Base-by-base conservation (phyloP, 1,139 yeast genomes). In the Candida mesenterica region DNA sequence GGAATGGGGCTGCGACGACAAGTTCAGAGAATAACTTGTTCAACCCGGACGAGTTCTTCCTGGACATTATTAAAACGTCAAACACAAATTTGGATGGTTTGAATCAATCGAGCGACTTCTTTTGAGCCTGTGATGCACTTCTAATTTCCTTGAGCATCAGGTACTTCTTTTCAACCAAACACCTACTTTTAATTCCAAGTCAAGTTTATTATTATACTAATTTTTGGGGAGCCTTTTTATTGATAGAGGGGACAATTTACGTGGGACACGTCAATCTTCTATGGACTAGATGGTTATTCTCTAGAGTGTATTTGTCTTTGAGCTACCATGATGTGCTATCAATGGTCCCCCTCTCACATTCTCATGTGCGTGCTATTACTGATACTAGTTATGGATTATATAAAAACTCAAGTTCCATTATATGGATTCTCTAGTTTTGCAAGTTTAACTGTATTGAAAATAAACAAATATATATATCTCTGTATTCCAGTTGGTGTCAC, bases 11-110 rank as follows among this genome's bases (percentile, higher is more conserved):
- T 7, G 6, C 22, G 22, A 19, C 22, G 6, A 6, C 22, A 6
- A 19, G 9, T 19, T 9, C 15, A 13, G 40, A 38, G 13, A 30
- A 38, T 15, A 34, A 30, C 4, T 40, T 31, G 26, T 48, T 48
- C 36, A 44, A 47, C 25, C 52, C 52, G 2, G 52, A 48, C 34
- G 51, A 47, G 24, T 48, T 47, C 30, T 48, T 48, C 33, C 45
- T 42, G 46, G 52, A 48, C 18, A 42, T 48, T 20, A 32, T 48
- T 20, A 43, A 41, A 9, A 31, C 27, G 16, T 20, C 39, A 4
- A 38, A 38, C 24, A 7, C 38, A 9, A 38, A 38, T 17, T 13
- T 26, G 10, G 39, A 34, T 25, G 35, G 33, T 8, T 26, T 38
- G 17, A 31, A 19, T 22, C 28, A 33, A 15, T 15, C 15, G 4